Evolutionary conservation across 2,329 filamentous ascomycete species (phyloP), one percentile per base, ranked within the genome.

Genomic region (Thermoascus crustaceus): DNA sequence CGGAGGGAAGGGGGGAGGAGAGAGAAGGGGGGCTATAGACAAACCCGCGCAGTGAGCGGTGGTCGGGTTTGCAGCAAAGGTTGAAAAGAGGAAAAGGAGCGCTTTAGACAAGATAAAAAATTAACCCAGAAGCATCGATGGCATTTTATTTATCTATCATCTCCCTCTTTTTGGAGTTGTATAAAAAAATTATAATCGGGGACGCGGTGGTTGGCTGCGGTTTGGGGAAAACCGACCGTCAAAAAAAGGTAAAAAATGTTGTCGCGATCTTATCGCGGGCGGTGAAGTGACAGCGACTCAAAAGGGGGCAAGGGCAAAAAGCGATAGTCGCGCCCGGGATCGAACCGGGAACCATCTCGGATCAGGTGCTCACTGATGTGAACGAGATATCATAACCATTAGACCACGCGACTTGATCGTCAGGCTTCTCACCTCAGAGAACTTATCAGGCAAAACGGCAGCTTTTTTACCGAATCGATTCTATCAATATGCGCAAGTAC

Each of bases 301-400:
- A 20, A 27, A 39, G 33, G 37, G 11, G 22, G 14, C 24, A 39
- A 18, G 26, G 27, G 32, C 22, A 2, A 29, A 38, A 42, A 55
- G 50, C 51, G 49, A 23, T 52, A 56, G 51, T 52, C 49, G 49
- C 49, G 54, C 55, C 52, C 54, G 52, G 55, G 56, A 59, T 59
- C 54, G 54, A 57, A 58, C 54, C 52, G 51, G 52, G 55, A 57
- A 55, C 55, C 54, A 48, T 56, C 55, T 57, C 54, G 55, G 55
- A 54, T n/a, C 45, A 42, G 45, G 40, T 29, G 43, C 45, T 38
- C 41, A 40, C 4, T 41, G 41, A n/a, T 58, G 55, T 58, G 54
- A 58, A 57, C 54, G 55, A 57, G 55, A 58, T 53, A 58, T 58
- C 55, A 58, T 58, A 54, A 58, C 55, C 54, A 58, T 56, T 59